Evolutionary conservation across 1,139 yeast genomes (phyloP).

Genomic region (Sugiyamaella neomexicana): DNA sequence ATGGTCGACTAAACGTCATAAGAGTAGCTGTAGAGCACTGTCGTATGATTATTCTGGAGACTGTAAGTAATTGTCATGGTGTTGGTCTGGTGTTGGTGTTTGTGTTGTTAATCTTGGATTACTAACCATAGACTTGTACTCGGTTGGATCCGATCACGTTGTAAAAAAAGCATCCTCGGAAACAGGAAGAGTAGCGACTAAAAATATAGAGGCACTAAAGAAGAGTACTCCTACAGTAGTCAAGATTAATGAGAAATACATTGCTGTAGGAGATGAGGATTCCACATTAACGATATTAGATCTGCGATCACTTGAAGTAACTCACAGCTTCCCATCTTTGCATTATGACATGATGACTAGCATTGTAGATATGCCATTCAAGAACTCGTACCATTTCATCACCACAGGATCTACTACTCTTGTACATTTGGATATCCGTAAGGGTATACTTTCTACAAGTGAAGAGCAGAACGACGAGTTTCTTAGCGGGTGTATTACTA

Average conservation of each 20-base stretch:
- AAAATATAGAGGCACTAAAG: constrained; percentile 42
- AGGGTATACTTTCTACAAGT: constrained; percentile 56
- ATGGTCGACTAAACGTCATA: constrained; percentile 91
- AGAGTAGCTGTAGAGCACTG: constrained; percentile 79
- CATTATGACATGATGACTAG: constrained; percentile 79
- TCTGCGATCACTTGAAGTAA: constrained; percentile 46
- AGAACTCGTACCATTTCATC: constrained; percentile 76
- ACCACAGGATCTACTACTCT: constrained; percentile 83
- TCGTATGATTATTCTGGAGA: constrained; percentile 67
- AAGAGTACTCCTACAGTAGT: constrained; percentile 62
- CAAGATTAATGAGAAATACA: constrained; percentile 61
- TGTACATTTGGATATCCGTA: constrained; percentile 75
- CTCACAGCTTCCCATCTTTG: constrained; percentile 48
- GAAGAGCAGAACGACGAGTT: constrained; percentile 96
- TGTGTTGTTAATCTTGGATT: neutral
- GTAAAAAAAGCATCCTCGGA: constrained; percentile 71
- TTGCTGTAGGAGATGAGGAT: constrained; percentile 76
- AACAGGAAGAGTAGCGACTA: constrained; percentile 74
- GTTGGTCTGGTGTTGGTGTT: too few species aligned
- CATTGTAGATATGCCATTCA: constrained; percentile 54
- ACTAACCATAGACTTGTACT: constrained; percentile 43
- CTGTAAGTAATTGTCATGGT: constrained; percentile 36
- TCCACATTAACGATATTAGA: constrained; percentile 68
- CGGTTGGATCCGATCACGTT: constrained; percentile 79
- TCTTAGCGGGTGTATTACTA: constrained; percentile 62